phyloP scores from a whole-genome alignment of 495 filamentous ascomycete species.

The Chaetomium tenue region DNA sequence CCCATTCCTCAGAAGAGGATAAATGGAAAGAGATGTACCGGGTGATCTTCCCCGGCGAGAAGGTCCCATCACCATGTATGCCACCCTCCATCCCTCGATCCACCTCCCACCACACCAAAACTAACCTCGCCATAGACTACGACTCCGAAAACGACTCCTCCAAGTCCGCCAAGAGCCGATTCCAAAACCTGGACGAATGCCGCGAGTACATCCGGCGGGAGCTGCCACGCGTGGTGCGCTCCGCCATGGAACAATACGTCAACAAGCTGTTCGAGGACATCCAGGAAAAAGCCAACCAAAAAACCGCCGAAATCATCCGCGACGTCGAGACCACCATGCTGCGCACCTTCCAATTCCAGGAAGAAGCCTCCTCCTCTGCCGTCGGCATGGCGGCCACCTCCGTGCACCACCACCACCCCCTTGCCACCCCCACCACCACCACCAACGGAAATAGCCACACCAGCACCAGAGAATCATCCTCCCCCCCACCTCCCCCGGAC shows the following conservation, averaged over 20 bases:
- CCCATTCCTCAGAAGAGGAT: slow-evolving; percentile 26
- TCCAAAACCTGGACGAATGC: slow-evolving; percentile 26
- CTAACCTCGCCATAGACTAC: slow-evolving; percentile 22
- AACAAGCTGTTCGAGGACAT: slow-evolving; percentile 25
- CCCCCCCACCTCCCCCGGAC: background rate
- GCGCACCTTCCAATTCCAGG: slow-evolving; percentile 26
- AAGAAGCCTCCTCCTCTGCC: slow-evolving; percentile 14
- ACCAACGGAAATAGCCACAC: too few relatives aligned
- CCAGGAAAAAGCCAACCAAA: slow-evolving; percentile 23
- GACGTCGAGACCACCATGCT: slow-evolving; percentile 24
- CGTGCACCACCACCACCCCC: background rate
- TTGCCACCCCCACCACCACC: background rate
- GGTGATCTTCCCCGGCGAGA: slow-evolving; percentile 30
- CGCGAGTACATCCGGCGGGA: slow-evolving; percentile 25
- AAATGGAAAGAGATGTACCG: slow-evolving; percentile 38
- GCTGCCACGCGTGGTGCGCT: slow-evolving; percentile 23
- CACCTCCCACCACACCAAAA: background rate
- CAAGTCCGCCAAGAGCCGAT: slow-evolving; percentile 2
- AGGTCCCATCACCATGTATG: slow-evolving; percentile 34
- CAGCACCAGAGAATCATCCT: background rate
- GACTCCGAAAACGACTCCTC: slow-evolving; percentile 2
- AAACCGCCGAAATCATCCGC: slow-evolving; percentile 25
- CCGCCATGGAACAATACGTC: slow-evolving; percentile 29
- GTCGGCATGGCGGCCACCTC: too few relatives aligned
- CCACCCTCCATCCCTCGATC: background rate